Percentiles rank a stretch among this genome's conserved stretches.
phyloP scores from a whole-genome alignment of 208 protist species.

The Leptomonas pyrrhocoris region DNA sequence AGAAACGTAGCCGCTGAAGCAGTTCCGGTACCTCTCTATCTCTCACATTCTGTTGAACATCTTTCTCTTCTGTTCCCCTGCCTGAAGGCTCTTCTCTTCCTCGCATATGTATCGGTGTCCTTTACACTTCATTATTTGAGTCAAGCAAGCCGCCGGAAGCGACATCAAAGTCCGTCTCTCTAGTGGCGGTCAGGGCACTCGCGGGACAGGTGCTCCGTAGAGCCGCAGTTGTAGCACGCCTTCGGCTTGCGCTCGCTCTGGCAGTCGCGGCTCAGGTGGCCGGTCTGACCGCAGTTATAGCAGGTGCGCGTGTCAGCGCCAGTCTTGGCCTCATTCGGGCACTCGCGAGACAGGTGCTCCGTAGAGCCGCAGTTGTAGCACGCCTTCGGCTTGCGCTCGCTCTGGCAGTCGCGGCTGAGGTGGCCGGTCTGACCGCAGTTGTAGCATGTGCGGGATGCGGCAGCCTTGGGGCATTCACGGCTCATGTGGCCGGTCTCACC shows the following conservation, averaged over 20 bases:
- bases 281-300: conserved; percentile 69
- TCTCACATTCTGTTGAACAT: background rate
- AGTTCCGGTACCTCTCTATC: background rate
- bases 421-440: conserved; percentile 78
- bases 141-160: background rate
- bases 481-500: conserved; percentile 60
- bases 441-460: conserved; percentile 58
- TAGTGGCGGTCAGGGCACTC: conserved; percentile 67
- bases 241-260: conserved; percentile 52
- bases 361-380: conserved; percentile 82
- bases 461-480: conserved; percentile 62
- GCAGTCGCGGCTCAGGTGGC: conserved; percentile 81
- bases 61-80: no score
- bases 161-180: conserved; percentile 6
- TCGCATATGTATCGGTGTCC: background rate
- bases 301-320: conserved; percentile 64
- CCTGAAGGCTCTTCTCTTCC: background rate
- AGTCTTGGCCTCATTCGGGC: conserved; percentile 53
- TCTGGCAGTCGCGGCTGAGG: conserved; percentile 71
- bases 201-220: conserved; percentile 61
- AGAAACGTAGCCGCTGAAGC: no score
- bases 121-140: background rate
- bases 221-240: conserved; percentile 53
- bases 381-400: conserved; percentile 42
- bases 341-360: conserved; percentile 74